Evolutionary conservation across 768 basidiomycete genomes (phyloP), one percentile per base, ranked within the genome.

Genomic region (Russula vinacea): DNA sequence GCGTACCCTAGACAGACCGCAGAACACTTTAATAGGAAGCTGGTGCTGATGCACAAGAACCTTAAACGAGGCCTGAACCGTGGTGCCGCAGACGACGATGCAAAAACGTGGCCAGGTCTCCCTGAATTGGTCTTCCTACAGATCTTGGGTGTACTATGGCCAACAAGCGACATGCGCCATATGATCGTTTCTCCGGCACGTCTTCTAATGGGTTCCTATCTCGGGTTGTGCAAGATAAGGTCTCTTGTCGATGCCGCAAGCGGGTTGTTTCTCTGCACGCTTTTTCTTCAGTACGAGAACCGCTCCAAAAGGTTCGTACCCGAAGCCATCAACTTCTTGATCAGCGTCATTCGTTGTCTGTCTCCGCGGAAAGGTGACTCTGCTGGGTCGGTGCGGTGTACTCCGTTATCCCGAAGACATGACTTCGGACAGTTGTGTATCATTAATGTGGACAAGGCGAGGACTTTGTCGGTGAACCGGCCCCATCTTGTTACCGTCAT

Each of bases 121-220:
- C 76, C 92, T 5, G 97, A 99, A 73, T 79, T 99, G 22, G 78
- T 83, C 0, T 78, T 99, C 2, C 78, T 98, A 35, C 86, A 94
- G 26, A 74, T 94, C 44, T 82, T 92, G 56, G 94, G 94, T 4
- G 76, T 80, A 16, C 77, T 90, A 40, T 99, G 95, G 95, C 90
- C 94, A 3, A 94, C 94, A 2, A 96, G 93, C 73, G 97, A 99
- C 75, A 82, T 96, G 76, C 88, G 87, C 57, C 95, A 99, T 74
- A 84, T 87, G 0, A 94, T 98, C 52, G 78, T 93, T 22, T 90
- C 92, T 0, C 92, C 94, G 0, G 83, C 94, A 0, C 84, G 93
- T 56, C 76, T 98, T 19, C 82, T 98, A 60, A 90, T 97, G 79
- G 92, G 90, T 1, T 88, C 93, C 52, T 98, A 98, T 73, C 87